phyloP scores from a whole-genome alignment of 2,329 filamentous ascomycete genomes.

The Scortechinia acanthostroma region DNA sequence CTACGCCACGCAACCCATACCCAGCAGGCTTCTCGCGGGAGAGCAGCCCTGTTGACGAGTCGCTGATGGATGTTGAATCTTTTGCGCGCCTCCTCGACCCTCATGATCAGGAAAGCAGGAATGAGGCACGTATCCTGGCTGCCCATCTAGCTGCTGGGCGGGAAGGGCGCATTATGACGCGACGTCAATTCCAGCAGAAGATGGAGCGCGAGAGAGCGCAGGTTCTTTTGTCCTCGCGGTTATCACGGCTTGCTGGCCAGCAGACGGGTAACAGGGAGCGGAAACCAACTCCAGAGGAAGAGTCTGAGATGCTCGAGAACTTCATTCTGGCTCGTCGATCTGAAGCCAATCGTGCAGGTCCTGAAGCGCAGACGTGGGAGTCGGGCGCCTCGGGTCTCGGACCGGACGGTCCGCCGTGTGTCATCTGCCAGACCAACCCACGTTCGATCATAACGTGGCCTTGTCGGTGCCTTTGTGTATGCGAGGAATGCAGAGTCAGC shows the following conservation, averaged over 20 bases:
- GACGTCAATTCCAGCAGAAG: constrained; percentile 66
- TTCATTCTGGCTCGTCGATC: constrained; percentile 44
- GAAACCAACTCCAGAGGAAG: constrained; percentile 46
- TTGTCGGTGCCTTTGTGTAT: constrained; percentile 86
- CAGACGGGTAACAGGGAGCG: constrained; percentile 14
- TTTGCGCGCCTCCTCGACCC: constrained; percentile 80
- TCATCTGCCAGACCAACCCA: constrained; percentile 82
- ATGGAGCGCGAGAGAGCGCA: constrained; percentile 64
- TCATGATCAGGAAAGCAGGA: constrained; percentile 66
- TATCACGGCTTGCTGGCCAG: constrained; percentile 15
- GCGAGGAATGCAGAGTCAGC: constrained; percentile 88
- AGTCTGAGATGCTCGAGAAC: constrained; percentile 52
- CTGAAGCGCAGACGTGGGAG: constrained; percentile 44
- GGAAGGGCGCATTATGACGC: constrained; percentile 69
- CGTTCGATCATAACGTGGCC: constrained; percentile 92
- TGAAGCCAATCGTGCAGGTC: constrained; percentile 11
- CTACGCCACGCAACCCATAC: constrained; percentile 60
- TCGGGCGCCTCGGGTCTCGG: constrained; percentile 69
- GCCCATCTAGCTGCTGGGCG: constrained; percentile 50
- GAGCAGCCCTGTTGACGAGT: constrained; percentile 50
- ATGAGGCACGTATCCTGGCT: constrained; percentile 75
- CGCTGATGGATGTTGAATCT: constrained; percentile 56
- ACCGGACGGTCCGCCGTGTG: constrained; percentile 71
- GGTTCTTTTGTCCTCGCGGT: constrained; percentile 46
- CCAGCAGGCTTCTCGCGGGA: constrained; percentile 31